Percentiles rank a stretch among this genome's conserved stretches.
These are phyloP conservation scores for Kodamaea plutei DNA, from an alignment of 1,139 yeast genomes.

Conservation along the genomic window DNA sequence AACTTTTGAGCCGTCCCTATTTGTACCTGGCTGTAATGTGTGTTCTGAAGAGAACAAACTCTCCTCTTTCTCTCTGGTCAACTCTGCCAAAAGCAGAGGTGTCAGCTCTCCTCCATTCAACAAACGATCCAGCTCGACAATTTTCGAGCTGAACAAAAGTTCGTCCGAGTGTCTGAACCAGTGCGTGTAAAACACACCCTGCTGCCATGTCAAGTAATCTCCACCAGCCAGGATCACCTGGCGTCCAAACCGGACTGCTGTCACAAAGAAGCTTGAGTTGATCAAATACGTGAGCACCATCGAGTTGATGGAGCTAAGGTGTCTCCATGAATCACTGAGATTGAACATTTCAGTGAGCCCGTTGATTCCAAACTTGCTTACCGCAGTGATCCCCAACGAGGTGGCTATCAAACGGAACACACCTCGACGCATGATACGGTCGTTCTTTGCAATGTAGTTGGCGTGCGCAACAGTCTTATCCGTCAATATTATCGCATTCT, in stretches of 20 bases:
- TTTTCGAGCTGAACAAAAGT: constrained; percentile 59
- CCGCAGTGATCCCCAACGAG: constrained; percentile 32
- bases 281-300: constrained; percentile 62
- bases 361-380: constrained; percentile 38
- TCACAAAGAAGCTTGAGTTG: constrained; percentile 58
- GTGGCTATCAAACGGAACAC: constrained; percentile 27
- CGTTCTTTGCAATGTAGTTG: constrained; percentile 38
- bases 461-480: constrained; percentile 61
- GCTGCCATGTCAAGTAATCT: constrained; percentile 54
- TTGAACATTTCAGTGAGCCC: constrained; percentile 32
- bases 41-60: constrained; percentile 22
- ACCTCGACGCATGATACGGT: constrained; percentile 26
- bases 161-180: constrained; percentile 70
- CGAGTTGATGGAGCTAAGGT: constrained; percentile 49
- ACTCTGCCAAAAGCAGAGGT: constrained; percentile 34
- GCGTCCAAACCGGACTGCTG: constrained; percentile 58
- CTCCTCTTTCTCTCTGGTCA: constrained; percentile 29
- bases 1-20: constrained; percentile 37
- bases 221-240: constrained; percentile 48
- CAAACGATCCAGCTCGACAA: constrained; percentile 61
- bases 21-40: constrained; percentile 31
- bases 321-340: constrained; percentile 36
- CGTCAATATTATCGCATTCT: constrained; percentile 52
- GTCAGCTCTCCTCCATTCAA: constrained; percentile 40
- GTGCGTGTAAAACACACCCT: constrained; percentile 61